These are phyloP conservation scores for Allium fistulosum DNA, from an alignment of 106 monocot genomes.

Conservation along the genomic window DNA sequence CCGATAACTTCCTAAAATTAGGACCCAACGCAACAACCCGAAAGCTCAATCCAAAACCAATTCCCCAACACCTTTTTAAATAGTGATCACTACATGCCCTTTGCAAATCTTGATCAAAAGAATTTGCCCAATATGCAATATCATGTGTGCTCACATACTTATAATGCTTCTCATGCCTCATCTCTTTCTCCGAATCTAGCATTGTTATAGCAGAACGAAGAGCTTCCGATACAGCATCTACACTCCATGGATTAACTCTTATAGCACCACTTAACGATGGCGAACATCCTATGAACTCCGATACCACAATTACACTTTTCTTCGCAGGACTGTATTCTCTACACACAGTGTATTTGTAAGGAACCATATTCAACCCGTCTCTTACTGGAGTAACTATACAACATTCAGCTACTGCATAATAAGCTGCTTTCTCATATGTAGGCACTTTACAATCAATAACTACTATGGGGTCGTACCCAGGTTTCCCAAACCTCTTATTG, in stretches of 20 bases:
- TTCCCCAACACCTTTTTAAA: slow-evolving; percentile 75
- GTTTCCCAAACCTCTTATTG: slow-evolving; percentile 47
- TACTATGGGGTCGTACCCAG: slow-evolving; percentile 71
- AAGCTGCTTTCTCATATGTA: slow-evolving; percentile 71
- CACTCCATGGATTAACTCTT: slow-evolving; percentile 76
- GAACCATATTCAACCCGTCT: slow-evolving; percentile 80
- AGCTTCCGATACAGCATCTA: slow-evolving; percentile 71
- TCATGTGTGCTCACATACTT: slow-evolving; percentile 84
- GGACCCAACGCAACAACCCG: slow-evolving; percentile 73
- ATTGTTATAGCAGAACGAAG: slow-evolving; percentile 58
- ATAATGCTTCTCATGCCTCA: slow-evolving; percentile 76
- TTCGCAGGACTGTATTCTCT: slow-evolving; percentile 51
- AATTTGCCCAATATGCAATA: slow-evolving; percentile 81
- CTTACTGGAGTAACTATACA: slow-evolving; percentile 77
- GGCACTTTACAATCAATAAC: slow-evolving; percentile 41
- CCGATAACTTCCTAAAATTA: slow-evolving; percentile 70
- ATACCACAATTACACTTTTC: slow-evolving; percentile 82
- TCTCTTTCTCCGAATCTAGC: slow-evolving; percentile 71
- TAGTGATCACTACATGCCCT: slow-evolving; percentile 80
- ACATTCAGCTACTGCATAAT: slow-evolving; percentile 65
- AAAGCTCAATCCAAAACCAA: slow-evolving; percentile 86
- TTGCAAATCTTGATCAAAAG: slow-evolving; percentile 89
- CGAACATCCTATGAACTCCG: slow-evolving; percentile 58
- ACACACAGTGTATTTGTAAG: slow-evolving; percentile 85
- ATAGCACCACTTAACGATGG: slow-evolving; percentile 56